phyloP scores from a whole-genome alignment of 2,329 filamentous ascomycete genomes.

The Periconia digitata region DNA sequence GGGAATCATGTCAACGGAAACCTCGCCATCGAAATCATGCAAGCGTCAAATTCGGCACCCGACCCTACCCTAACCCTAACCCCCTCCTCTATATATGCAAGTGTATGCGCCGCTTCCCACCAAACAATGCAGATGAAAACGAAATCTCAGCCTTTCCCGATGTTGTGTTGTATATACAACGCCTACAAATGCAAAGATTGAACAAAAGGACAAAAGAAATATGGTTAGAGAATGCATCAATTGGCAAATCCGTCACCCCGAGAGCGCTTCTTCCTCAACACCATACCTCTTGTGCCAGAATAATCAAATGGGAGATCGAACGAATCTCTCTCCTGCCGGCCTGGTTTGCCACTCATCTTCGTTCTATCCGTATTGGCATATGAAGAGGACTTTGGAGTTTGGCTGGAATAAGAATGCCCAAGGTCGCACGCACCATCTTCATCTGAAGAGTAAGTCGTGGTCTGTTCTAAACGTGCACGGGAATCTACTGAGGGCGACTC shows the following conservation, averaged over 20 bases:
- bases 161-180: neutral
- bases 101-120: neutral
- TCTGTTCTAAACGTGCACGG: neutral
- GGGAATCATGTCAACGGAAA: too few relatives aligned
- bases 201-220: slow-evolving; percentile 1
- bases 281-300: slow-evolving; percentile 36
- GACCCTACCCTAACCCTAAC: too few relatives aligned
- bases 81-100: neutral
- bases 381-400: slow-evolving; percentile 10
- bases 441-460: slow-evolving; percentile 14
- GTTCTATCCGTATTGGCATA: slow-evolving; percentile 4
- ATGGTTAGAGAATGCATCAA: neutral
- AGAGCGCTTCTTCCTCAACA: slow-evolving; percentile 23
- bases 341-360: slow-evolving; percentile 9
- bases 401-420: slow-evolving; percentile 7
- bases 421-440: slow-evolving; percentile 6
- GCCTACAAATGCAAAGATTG: neutral
- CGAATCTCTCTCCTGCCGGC: slow-evolving; percentile 17
- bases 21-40: too few relatives aligned
- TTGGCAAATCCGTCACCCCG: neutral
- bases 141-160: neutral
- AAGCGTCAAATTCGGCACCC: too few relatives aligned
- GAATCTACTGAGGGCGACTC: slow-evolving; percentile 9
- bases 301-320: slow-evolving; percentile 24
- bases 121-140: neutral